Evolutionary conservation across 768 basidiomycete species (phyloP), one percentile per base, ranked within the genome.

Genomic region (Leccinum uliginosum): DNA sequence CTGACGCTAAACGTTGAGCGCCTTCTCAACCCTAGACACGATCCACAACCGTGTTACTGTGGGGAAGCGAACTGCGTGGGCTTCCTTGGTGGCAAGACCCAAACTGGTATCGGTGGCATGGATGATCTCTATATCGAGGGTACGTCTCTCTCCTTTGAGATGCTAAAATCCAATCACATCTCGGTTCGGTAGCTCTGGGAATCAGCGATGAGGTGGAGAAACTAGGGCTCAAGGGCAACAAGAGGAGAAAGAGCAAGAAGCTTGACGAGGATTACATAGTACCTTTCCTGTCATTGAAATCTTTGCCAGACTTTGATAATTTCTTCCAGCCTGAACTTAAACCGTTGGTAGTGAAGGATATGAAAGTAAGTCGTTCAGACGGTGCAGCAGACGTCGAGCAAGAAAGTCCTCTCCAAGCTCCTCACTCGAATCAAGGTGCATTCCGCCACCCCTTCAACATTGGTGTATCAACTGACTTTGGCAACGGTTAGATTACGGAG

Each of bases 1-100:
- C 43, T 6, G 0, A 32, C 17, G 27, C 10, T 19, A 17, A 26
- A 43, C 12, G 23, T 26, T 43, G 30, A 62, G 15, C 19, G 21
- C 32, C 34, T 32, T 10, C 9, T 34, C 26, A 44, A 44, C 17
- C 21, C 15, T 47, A 96, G 95, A 0, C 93, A 99, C 72, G 91
- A 95, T 57, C 89, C 97, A 51, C 97, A 99, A 70, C 80, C 79
- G 29, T 99, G 97, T 71, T 94, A 90, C 65, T 99, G 97, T 64
- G 94, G 94, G 7, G 97, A 98, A 67, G 79, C 90, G 2, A 94
- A 95, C 61, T 99, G 97, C 66, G 86, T 97, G 6, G 97, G 97
- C 3, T 92, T 83, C 67, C 93, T 99, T 62, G 97, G 97, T 58
- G 97, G 97, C 26, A 99, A 98, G 75, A 98, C 95, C 0, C 97